These are phyloP conservation scores for Agastache rugosa DNA, from an alignment of 257 asterid genomes.

Conservation along the genomic window DNA sequence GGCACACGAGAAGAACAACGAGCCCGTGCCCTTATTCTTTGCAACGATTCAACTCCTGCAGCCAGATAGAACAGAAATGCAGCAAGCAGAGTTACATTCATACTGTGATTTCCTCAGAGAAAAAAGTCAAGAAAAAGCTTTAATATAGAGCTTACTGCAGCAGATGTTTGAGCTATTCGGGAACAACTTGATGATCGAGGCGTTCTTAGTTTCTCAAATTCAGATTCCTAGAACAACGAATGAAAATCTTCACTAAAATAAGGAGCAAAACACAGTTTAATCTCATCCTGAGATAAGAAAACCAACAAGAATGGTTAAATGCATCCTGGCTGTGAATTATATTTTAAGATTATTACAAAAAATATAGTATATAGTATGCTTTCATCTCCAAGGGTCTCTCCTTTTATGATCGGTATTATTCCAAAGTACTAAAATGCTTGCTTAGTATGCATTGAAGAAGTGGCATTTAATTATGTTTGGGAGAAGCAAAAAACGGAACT, in stretches of 20 bases:
- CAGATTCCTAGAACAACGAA: slow-evolving; percentile 26
- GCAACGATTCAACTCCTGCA: slow-evolving; percentile 19
- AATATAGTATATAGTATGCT: background rate
- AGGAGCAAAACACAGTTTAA: background rate
- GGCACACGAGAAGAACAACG: background rate
- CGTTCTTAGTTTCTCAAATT: slow-evolving; percentile 11
- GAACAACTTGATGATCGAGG: slow-evolving; percentile 28
- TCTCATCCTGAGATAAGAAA: background rate
- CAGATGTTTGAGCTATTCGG: slow-evolving; percentile 7
- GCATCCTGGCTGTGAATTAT: background rate
- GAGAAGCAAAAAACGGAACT: background rate
- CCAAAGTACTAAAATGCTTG: background rate
- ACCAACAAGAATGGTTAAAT: background rate
- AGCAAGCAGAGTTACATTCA: background rate
- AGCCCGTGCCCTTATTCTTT: background rate
- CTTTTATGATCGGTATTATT: background rate
- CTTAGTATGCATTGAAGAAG: background rate
- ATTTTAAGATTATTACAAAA: too few species aligned
- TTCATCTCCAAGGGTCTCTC: background rate
- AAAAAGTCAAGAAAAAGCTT: background rate
- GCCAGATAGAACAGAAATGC: slow-evolving; percentile 19
- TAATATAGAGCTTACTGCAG: slow-evolving; percentile 33
- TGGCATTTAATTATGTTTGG: background rate
- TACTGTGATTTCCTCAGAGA: background rate
- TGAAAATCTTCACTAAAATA: slow-evolving; percentile 14